Base-by-base conservation (phyloP, 2,329 filamentous ascomycete genomes). In the Cordyceps tenuipes region DNA sequence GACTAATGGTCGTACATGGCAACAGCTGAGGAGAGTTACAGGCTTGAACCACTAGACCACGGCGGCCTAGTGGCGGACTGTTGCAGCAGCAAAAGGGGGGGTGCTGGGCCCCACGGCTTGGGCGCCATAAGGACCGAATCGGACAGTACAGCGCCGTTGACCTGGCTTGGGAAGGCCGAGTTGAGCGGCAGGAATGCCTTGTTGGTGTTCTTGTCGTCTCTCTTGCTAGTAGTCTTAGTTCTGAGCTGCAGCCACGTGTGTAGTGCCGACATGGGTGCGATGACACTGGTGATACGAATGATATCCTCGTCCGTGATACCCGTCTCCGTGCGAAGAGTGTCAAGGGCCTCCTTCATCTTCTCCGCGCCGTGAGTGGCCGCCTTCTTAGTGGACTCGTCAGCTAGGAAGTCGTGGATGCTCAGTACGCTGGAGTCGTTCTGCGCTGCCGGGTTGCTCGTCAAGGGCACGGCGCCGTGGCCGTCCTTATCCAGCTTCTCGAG, bases 81-180 rank as follows among this genome's bases (percentile, higher is more conserved):
- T n/a, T n/a, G n/a, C n/a, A n/a, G n/a, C n/a, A n/a, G n/a, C n/a
- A n/a, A n/a, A n/a, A n/a, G n/a, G n/a, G n/a, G n/a, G n/a, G n/a
- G n/a, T n/a, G n/a, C n/a, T n/a, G 70, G 10, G 62, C 69, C 69
- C 68, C 69, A 17, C 62, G 68, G 29, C 41, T 62, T 63, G 5
- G 62, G 58, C n/a, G 46, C 44, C 15, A 63, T 43, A 3, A 60
- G 63, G 19, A 52, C 48, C 29, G 9, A 46, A 15, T 55, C 61
- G 5, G 60, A 17, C 0, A 57, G 54, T 1, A 21, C 17, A 4
- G 49, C 44, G 17, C 54, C 54, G 44, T 57, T 57, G 29, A 50
- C 29, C 29, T 34, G 48, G 48, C 48, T 50, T 10, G 48, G 48
- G 9, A 50, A 17, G 0, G 29, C 48, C 48, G 48, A 50, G 48